phyloP scores from a whole-genome alignment of 805 yeast genomes.

The Suhomyces xylopsoci region DNA sequence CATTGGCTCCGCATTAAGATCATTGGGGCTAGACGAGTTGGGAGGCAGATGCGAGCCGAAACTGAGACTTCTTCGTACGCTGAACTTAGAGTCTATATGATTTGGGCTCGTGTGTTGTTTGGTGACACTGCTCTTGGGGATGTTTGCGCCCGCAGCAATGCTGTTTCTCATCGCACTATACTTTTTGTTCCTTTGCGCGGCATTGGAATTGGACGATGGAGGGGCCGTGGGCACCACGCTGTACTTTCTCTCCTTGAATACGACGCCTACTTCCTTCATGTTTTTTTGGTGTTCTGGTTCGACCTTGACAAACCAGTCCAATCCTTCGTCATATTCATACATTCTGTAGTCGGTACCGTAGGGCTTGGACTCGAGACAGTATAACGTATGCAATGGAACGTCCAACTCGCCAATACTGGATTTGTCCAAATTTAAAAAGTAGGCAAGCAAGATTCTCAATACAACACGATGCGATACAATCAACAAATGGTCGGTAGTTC shows the following conservation, averaged over 20 bases:
- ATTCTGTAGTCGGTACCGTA: slow-evolving; percentile 93
- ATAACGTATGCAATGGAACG: slow-evolving; percentile 88
- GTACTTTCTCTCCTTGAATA: slow-evolving; percentile 64
- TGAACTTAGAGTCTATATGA: slow-evolving; percentile 11
- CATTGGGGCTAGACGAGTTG: not conserved
- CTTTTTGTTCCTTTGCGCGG: slow-evolving; percentile 6
- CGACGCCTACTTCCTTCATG: slow-evolving; percentile 68
- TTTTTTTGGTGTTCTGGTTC: slow-evolving; percentile 54
- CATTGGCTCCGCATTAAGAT: not conserved
- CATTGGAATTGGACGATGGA: slow-evolving; percentile 22
- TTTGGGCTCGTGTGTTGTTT: not conserved
- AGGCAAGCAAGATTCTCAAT: slow-evolving; percentile 80
- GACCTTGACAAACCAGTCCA: slow-evolving; percentile 75
- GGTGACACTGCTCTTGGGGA: not conserved
- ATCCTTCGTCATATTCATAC: slow-evolving; percentile 77
- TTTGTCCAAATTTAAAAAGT: slow-evolving; percentile 78
- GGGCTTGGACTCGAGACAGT: slow-evolving; percentile 87
- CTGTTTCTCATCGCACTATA: slow-evolving; percentile 3
- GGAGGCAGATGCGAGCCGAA: slow-evolving; percentile 10
- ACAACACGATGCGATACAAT: slow-evolving; percentile 90
- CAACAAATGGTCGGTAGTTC: slow-evolving; percentile 83
- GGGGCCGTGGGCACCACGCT: slow-evolving; percentile 80
- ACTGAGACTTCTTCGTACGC: slow-evolving; percentile 25
- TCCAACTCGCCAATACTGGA: slow-evolving; percentile 85
- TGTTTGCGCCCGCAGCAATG: not conserved